Percentiles rank a stretch among this genome's conserved stretches.
phyloP scores from a whole-genome alignment of 352 stramenopile species.

The Globisporangium megalacanthum region DNA sequence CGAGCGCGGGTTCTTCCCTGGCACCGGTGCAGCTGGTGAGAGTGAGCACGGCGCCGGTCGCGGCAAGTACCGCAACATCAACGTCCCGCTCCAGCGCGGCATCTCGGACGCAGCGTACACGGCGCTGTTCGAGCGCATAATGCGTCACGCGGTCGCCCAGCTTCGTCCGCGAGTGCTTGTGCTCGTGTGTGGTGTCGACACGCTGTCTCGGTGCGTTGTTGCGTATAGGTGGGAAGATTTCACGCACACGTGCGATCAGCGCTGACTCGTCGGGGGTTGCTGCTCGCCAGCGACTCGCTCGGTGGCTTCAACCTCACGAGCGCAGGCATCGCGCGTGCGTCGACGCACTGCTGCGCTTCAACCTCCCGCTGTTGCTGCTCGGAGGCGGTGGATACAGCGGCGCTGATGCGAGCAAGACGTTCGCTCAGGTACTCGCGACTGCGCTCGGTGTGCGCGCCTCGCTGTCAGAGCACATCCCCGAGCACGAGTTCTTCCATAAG shows the following conservation, averaged over 20 bases:
- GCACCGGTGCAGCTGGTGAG: constrained; percentile 23
- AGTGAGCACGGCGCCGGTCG: constrained; percentile 17
- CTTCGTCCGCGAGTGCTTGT: constrained; percentile 48
- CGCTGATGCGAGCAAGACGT: constrained; percentile 44
- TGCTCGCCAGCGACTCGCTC: constrained; percentile 22
- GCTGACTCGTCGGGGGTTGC: neutral
- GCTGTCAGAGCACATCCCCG: constrained; percentile 31
- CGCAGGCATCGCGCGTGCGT: constrained; percentile 27
- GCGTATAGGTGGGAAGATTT: no score
- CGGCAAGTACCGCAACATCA: constrained; percentile 48
- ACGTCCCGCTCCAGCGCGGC: constrained; percentile 52
- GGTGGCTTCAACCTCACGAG: constrained; percentile 48
- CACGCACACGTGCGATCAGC: no score
- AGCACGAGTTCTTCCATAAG: constrained; percentile 53
- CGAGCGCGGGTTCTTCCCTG: constrained; percentile 45
- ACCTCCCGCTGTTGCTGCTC: constrained; percentile 45
- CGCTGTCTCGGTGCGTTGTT: constrained; percentile 23
- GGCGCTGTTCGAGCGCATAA: constrained; percentile 31
- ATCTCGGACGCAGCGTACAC: constrained; percentile 50
- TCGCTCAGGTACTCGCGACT: constrained; percentile 45
- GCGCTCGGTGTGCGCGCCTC: constrained; percentile 20
- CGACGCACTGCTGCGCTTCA: constrained; percentile 22
- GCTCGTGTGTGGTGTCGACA: constrained; percentile 70
- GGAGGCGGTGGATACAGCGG: constrained; percentile 65
- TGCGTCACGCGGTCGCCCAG: constrained; percentile 28